Conservation (phyloP, 257 asterid species). For the Rauvolfia tetraphylla region DNA sequence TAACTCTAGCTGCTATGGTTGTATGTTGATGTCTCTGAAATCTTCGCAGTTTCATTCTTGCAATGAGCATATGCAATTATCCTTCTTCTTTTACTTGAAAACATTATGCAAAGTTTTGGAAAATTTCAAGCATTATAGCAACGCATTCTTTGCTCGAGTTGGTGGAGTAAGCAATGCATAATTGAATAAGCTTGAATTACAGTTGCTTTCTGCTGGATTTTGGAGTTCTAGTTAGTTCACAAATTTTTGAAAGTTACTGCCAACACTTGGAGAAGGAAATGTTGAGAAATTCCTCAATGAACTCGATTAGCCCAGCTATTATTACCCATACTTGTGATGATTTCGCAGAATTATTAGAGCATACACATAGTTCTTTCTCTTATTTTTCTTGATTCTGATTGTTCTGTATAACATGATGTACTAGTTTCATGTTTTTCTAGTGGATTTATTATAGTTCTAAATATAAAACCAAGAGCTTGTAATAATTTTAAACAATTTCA, state of each 20-base stretch:
- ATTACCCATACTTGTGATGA: constrained; percentile 36
- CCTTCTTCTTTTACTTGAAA: too few relatives aligned
- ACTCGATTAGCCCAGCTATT: constrained; percentile 24
- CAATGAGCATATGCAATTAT: too few relatives aligned
- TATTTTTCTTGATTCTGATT: not conserved
- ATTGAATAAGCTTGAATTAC: constrained; percentile 65
- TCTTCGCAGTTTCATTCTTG: too few relatives aligned
- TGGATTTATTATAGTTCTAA: too few relatives aligned
- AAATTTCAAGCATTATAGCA: constrained; percentile 68
- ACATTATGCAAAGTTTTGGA: too few relatives aligned
- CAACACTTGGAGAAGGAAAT: constrained; percentile 79
- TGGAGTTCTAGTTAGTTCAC: constrained; percentile 53
- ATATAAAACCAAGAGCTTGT: too few relatives aligned
- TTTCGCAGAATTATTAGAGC: constrained; percentile 55
- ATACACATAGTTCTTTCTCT: constrained; percentile 48
- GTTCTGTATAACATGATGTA: not conserved
- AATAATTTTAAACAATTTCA: too few relatives aligned
- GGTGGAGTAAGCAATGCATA: constrained; percentile 80
- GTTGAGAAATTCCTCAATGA: constrained; percentile 30
- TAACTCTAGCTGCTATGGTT: too few relatives aligned
- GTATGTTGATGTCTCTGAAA: too few relatives aligned
- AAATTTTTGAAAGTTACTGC: constrained; percentile 73
- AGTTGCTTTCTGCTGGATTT: constrained; percentile 73
- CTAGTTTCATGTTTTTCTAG: not conserved
- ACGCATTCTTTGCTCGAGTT: constrained; percentile 77